Evolutionary conservation across 805 yeast species (phyloP).

Genomic region (Lipomyces spencermartinsiae): DNA sequence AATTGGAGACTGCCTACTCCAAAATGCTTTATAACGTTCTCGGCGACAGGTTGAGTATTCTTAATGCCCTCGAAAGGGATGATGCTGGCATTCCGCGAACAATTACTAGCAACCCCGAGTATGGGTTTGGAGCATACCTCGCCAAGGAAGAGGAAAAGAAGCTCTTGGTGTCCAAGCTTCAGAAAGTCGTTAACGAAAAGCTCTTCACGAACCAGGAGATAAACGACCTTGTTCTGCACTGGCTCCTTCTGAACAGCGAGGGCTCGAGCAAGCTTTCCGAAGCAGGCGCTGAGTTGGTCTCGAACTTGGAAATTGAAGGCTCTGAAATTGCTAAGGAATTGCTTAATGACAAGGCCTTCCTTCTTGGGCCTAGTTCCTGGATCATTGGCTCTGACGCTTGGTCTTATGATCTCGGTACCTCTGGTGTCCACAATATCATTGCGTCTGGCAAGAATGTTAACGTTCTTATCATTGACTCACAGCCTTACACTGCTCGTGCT

Average conservation of each 20-base stretch:
- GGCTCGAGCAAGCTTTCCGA: slow-evolving; percentile 26
- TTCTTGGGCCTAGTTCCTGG: slow-evolving; percentile 69
- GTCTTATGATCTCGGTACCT: slow-evolving; percentile 90
- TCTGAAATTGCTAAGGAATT: slow-evolving; percentile 55
- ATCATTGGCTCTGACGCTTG: slow-evolving; percentile 92
- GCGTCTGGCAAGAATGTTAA: slow-evolving; percentile 78
- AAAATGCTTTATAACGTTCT: slow-evolving; percentile 76
- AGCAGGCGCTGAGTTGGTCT: slow-evolving; percentile 49
- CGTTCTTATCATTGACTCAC: slow-evolving; percentile 87
- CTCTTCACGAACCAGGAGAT: slow-evolving; percentile 56
- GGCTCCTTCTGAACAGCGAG: slow-evolving; percentile 59
- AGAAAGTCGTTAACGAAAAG: slow-evolving; percentile 46
- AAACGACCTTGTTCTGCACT: slow-evolving; percentile 65
- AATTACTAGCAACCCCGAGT: slow-evolving; percentile 64
- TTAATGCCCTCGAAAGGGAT: slow-evolving; percentile 60
- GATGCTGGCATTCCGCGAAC: slow-evolving; percentile 55
- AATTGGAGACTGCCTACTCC: slow-evolving; percentile 75
- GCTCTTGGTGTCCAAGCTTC: slow-evolving; percentile 54
- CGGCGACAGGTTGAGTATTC: slow-evolving; percentile 58
- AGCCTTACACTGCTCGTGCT: slow-evolving; percentile 60
- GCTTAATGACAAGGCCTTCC: slow-evolving; percentile 54
- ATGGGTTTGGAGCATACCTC: slow-evolving; percentile 79
- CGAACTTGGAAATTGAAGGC: slow-evolving; percentile 45
- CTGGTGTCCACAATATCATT: slow-evolving; percentile 87
- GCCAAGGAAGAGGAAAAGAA: slow-evolving; percentile 59